Evolutionary conservation across 176 grass and related monocot genomes (phyloP).

Genomic region (Carex scoparia): DNA sequence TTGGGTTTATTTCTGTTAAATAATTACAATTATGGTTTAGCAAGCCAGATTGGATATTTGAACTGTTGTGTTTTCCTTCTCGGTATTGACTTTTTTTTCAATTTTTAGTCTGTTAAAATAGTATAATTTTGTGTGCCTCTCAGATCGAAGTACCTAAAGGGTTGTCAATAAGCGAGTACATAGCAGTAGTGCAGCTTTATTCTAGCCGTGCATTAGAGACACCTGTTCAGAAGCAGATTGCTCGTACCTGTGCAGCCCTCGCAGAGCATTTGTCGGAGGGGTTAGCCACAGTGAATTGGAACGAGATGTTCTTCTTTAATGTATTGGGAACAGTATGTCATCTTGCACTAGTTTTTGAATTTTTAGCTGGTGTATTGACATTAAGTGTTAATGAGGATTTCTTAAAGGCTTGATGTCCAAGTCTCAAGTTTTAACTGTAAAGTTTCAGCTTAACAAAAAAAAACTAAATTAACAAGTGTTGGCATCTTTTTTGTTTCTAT

Average conservation of each 20-base stretch:
- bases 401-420: background rate
- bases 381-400: background rate
- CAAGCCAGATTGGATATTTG: background rate
- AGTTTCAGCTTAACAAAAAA: background rate
- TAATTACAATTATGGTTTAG: background rate
- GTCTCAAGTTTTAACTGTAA: background rate
- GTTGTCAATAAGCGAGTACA: slow-evolving; percentile 55
- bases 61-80: background rate
- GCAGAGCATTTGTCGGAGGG: slow-evolving; percentile 36
- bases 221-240: slow-evolving; percentile 69
- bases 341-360: slow-evolving; percentile 23
- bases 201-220: slow-evolving; percentile 32
- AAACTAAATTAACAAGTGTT: background rate
- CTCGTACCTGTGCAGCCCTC: slow-evolving; percentile 63
- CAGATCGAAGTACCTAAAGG: slow-evolving; percentile 54
- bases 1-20: background rate
- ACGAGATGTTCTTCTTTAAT: slow-evolving; percentile 98
- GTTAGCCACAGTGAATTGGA: slow-evolving; percentile 57
- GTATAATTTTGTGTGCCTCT: background rate
- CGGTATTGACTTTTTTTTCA: background rate
- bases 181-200: slow-evolving; percentile 58
- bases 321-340: slow-evolving; percentile 58
- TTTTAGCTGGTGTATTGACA: slow-evolving; percentile 3
- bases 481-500: background rate
- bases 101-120: background rate